A percentile compares a stretch with the other conserved stretches of the same genome.
These are phyloP conservation scores for Capsicum pubescens DNA, from an alignment of 257 asterid species.

Conservation along the genomic window DNA sequence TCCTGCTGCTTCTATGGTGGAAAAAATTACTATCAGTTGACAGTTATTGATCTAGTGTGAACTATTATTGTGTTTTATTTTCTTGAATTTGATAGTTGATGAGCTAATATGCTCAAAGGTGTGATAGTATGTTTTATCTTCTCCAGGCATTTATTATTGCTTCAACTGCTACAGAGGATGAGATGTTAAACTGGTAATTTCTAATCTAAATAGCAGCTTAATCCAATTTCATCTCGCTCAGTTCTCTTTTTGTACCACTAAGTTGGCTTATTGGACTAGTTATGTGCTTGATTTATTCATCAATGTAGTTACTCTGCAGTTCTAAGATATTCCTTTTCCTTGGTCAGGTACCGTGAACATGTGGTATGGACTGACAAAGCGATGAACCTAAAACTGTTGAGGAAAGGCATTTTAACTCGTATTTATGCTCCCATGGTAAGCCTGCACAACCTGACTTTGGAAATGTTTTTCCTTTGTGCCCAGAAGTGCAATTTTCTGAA, in stretches of 20 bases:
- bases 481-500: neutral
- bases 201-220: slow-evolving; percentile 17
- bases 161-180: slow-evolving; percentile 97
- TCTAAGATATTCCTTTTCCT: slow-evolving; percentile 28
- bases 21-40: neutral
- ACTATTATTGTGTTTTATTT: slow-evolving; percentile 10
- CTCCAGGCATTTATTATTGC: slow-evolving; percentile 97
- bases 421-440: slow-evolving; percentile 97
- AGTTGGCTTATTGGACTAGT: slow-evolving; percentile 6
- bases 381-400: slow-evolving; percentile 74
- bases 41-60: neutral
- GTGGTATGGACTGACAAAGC: slow-evolving; percentile 89
- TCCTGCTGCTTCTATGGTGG: neutral
- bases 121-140: slow-evolving; percentile 1
- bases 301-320: neutral
- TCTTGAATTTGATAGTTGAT: neutral
- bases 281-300: slow-evolving; percentile 3
- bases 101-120: neutral
- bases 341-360: slow-evolving; percentile 88
- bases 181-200: slow-evolving; percentile 87
- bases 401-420: slow-evolving; percentile 93
- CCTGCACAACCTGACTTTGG: neutral
- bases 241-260: neutral
- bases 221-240: neutral
- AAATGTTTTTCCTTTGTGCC: neutral